Evolutionary conservation across 2,329 filamentous ascomycete species (phyloP), one percentile per base, ranked within the genome.

Genomic region (Grosmannia huntii): DNA sequence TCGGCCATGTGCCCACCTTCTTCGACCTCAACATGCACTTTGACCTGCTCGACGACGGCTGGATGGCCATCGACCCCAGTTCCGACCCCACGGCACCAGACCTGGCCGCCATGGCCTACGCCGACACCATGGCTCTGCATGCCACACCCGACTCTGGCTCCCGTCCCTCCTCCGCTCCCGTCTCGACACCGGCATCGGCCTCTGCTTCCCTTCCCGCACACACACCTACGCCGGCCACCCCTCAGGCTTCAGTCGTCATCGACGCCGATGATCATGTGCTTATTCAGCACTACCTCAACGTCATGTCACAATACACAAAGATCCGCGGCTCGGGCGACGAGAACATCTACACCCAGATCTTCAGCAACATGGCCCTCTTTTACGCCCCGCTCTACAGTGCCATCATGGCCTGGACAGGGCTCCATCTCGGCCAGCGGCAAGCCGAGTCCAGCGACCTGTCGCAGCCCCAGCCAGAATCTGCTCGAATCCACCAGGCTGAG

Each of bases 1-100:
- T 5, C 19, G 25, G 23, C 28, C 14, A 28, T 3, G 46, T 58
- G 36, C 57, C 57, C 14, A n/a, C 25, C 23, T 58, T 55, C 21
- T 58, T 58, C 33, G 57, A 58, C 53, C 53, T 58, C 14, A 58
- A 58, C 44, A 58, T 58, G 57, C 28, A 55, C 53, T 58, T 58
- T 46, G 53, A 58, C 46, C 31, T 55, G 52, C 46, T 55, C 19
- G 57, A 58, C 33, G 53, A 58, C 23, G 14, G 9, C 5, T 55
- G 53, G 57, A 7, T 58, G 57, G 49, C 51, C 21, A 19, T 58
- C 5, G 50, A 57, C n/a, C 14, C 6, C 19, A 3, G 19, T 27
- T 21, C 28, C 28, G 33, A 27, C 16, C n/a, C 31, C 12, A 1
- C 33, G 6, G 41, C 41, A 44, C 19, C 41, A 9, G 41, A 44